These are phyloP conservation scores for Plantago coronopus DNA, from an alignment of 305 asterid genomes.

Conservation along the genomic window DNA sequence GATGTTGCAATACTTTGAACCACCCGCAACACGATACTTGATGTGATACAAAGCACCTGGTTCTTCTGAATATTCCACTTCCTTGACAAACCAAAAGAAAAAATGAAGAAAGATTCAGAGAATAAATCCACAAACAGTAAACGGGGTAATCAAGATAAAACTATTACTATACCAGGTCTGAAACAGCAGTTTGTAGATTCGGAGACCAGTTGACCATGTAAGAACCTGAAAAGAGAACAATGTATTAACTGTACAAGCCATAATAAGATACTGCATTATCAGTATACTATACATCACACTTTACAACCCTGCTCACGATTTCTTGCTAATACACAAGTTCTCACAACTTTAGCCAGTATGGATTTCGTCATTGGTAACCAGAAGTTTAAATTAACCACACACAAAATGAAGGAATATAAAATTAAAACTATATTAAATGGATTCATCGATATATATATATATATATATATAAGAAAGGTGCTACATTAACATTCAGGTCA, in stretches of 20 bases:
- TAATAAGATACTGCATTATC: neutral
- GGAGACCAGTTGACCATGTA: slow-evolving; percentile 99
- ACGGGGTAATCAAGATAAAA: slow-evolving; percentile 8
- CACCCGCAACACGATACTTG: slow-evolving; percentile 99
- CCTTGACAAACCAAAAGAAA: slow-evolving; percentile 40
- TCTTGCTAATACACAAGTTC: neutral
- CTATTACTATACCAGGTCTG: slow-evolving; percentile 69
- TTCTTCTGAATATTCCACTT: slow-evolving; percentile 96
- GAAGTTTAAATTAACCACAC: neutral
- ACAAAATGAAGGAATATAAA: too few relatives aligned
- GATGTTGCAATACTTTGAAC: slow-evolving; percentile 57
- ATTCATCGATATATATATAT: neutral
- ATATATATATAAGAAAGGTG: neutral
- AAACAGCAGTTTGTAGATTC: slow-evolving; percentile 97
- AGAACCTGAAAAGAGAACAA: slow-evolving; percentile 60
- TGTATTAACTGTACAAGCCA: slow-evolving; percentile 21
- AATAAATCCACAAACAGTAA: slow-evolving; percentile 15
- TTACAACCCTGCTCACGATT: slow-evolving; percentile 16
- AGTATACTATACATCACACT: neutral
- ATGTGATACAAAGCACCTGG: slow-evolving; percentile 86
- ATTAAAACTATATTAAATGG: too few relatives aligned
- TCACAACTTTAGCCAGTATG: neutral
- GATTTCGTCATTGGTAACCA: neutral
- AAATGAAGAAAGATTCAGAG: slow-evolving; percentile 3
- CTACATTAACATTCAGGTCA: slow-evolving; percentile 17